Evolutionary conservation across 768 basidiomycete genomes (phyloP).

Genomic region (Leccinum olivaceopallidum): DNA sequence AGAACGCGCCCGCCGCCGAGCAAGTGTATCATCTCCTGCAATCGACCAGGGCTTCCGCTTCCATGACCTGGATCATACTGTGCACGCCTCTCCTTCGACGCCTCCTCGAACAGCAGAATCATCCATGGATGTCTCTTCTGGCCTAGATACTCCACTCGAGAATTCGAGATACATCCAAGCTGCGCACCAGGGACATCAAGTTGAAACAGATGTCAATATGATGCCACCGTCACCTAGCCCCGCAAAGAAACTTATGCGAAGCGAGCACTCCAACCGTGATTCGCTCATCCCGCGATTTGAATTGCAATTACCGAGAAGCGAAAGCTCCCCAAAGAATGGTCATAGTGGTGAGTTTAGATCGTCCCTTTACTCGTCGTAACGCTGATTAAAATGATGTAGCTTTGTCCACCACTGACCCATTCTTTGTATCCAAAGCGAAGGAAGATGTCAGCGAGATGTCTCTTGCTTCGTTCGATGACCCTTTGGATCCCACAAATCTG

Average conservation of each 20-base stretch:
- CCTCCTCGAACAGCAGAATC: constrained; percentile 24
- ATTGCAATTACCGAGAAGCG: constrained; percentile 15
- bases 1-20: constrained; percentile 43
- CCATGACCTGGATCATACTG: constrained; percentile 18
- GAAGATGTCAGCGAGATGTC: constrained; percentile 29
- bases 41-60: constrained; percentile 40
- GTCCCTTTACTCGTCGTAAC: background rate
- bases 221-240: constrained; percentile 54
- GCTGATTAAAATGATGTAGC: constrained; percentile 13
- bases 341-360: constrained; percentile 17
- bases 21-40: constrained; percentile 34
- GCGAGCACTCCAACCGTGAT: constrained; percentile 26
- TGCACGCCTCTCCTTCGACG: constrained; percentile 21
- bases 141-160: constrained; percentile 31
- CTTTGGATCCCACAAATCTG: constrained; percentile 32
- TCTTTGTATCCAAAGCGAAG: constrained; percentile 20
- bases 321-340: constrained; percentile 25
- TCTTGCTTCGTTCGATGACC: constrained; percentile 32
- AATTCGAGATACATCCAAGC: constrained; percentile 43
- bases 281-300: constrained; percentile 38
- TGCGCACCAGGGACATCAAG: constrained; percentile 26
- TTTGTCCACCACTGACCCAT: constrained; percentile 21
- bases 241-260: constrained; percentile 27
- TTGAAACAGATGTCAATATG: constrained; percentile 43
- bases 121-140: constrained; percentile 24